Evolutionary conservation across 116 monocot genomes (phyloP).

Genomic region (Thalassia testudinum): DNA sequence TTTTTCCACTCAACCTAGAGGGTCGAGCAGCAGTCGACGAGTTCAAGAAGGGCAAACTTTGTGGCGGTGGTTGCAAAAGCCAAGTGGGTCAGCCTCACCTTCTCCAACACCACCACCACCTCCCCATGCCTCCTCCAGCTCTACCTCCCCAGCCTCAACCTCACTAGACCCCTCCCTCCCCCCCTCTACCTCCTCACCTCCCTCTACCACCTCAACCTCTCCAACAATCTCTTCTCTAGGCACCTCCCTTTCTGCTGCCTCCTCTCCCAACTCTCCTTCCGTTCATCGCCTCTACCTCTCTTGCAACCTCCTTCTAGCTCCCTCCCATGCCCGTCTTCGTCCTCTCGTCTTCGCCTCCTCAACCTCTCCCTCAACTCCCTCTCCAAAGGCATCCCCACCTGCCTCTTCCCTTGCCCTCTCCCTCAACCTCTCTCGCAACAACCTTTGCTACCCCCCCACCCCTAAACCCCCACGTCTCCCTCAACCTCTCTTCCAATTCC

Average conservation of each 20-base stretch:
- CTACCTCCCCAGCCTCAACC: constrained; percentile 21
- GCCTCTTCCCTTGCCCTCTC: constrained; percentile 37
- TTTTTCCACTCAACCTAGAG: no score
- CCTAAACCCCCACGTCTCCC: constrained; percentile 30
- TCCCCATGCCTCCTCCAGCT: no score
- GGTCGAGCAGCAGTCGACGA: no score
- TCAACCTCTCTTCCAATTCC: constrained; percentile 67
- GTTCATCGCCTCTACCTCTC: constrained; percentile 30
- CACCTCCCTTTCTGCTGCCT: constrained; percentile 16
- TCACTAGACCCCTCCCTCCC: constrained; percentile 17
- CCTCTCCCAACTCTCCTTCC: constrained; percentile 24
- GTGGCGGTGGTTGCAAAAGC: no score
- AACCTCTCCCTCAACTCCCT: no score
- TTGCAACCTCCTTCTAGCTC: constrained; percentile 41
- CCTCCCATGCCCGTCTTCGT: constrained; percentile 50
- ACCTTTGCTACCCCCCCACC: constrained; percentile 35
- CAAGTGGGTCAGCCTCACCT: constrained; percentile 21
- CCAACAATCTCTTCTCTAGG: constrained; percentile 19
- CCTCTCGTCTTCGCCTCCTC: no score
- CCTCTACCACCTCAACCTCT: constrained; percentile 31
- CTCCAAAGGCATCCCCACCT: no score
- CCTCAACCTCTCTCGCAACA: no score
- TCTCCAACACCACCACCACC: no score
- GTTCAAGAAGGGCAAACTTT: no score
- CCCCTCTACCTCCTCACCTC: constrained; percentile 30